Base-by-base conservation (phyloP, 768 basidiomycete species). In the Mycena vitilis region DNA sequence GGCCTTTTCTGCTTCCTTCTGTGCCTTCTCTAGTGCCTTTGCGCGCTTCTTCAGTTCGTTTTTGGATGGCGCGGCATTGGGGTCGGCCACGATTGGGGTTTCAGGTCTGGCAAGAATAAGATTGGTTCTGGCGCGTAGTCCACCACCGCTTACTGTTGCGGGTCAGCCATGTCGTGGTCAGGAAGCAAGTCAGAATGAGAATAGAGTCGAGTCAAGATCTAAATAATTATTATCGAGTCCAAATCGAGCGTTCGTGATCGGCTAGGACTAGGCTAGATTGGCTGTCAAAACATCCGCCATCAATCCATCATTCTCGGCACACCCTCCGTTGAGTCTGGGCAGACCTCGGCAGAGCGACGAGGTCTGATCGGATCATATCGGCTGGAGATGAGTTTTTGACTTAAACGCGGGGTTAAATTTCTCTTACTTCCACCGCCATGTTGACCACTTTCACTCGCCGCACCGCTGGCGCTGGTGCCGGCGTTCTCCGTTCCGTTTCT, bases 41-140 rank as follows among this genome's bases (percentile, higher is more conserved):
- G 92, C 92, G 38, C 90, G 89, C 81, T 95, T 96, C 85, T 99
- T 98, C 66, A 95, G 78, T 74, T 96, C 95, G 74, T 84, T 94
- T 82, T 98, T 98, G 63, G 91, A 89, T 9, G 90, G 94, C 15
- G 86, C 92, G 47, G 83, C 79, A 38, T 73, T 64, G 65, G 71
- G 59, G 38, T 73, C 78, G 18, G 73, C 81, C 11, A 73, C 76
- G 44, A 56, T 57, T 55, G 47, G 38, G 6, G n/a, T 48, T 30
- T 40, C n/a, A 38, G 22, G 20, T 65, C 38, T 67, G 45, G 36
- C 25, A 59, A 61, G 36, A 52, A 20, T 51, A n/a, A 45, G 49
- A 45, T 60, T 15, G 58, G 25, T 54, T 18, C 11, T 36, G 0
- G 25, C 25, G 30, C 5, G 30, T 30, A 15, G 38, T 44, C 20